phyloP scores from a whole-genome alignment of 768 basidiomycete species.

The Rhizopogon vulgaris region DNA sequence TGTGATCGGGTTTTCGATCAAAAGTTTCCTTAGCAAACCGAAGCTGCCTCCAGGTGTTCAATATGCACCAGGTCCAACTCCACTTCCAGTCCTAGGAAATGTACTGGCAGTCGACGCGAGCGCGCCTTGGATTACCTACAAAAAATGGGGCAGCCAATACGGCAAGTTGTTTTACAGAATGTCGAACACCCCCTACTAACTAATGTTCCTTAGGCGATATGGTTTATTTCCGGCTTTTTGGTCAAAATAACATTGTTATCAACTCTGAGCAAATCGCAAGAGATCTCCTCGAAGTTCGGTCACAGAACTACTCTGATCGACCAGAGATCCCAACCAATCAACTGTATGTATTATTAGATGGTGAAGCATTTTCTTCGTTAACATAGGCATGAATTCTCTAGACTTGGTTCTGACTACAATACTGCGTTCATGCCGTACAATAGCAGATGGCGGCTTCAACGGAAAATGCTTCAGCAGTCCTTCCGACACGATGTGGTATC shows the following conservation, averaged over 20 bases:
- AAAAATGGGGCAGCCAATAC: constrained; percentile 35
- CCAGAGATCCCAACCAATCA: neutral
- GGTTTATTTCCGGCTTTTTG: constrained; percentile 1
- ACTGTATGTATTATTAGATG: neutral
- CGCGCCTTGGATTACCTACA: constrained; percentile 34
- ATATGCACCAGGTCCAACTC: constrained; percentile 41
- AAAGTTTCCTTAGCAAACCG: neutral
- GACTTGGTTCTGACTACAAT: constrained; percentile 5
- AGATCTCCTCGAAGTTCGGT: constrained; percentile 6
- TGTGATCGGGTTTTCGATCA: neutral
- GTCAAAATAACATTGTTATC: constrained; percentile 7
- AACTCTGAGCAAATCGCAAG: constrained; percentile 8
- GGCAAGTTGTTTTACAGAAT: constrained; percentile 16
- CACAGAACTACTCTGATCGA: constrained; percentile 8
- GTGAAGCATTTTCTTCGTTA: neutral
- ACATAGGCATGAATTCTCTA: neutral
- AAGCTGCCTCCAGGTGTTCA: neutral
- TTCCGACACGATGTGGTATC: constrained; percentile 2
- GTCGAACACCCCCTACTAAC: neutral
- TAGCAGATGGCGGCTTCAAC: constrained; percentile 10
- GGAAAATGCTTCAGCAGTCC: constrained; percentile 7
- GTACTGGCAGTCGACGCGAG: constrained; percentile 35
- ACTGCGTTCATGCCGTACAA: constrained; percentile 9
- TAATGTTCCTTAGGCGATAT: neutral
- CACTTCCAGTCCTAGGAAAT: constrained; percentile 44